Percentiles rank a stretch among this genome's conserved stretches.
Evolutionary conservation across 441 rosid genomes (phyloP).

Genomic region (Hypseocharis bilobata): DNA sequence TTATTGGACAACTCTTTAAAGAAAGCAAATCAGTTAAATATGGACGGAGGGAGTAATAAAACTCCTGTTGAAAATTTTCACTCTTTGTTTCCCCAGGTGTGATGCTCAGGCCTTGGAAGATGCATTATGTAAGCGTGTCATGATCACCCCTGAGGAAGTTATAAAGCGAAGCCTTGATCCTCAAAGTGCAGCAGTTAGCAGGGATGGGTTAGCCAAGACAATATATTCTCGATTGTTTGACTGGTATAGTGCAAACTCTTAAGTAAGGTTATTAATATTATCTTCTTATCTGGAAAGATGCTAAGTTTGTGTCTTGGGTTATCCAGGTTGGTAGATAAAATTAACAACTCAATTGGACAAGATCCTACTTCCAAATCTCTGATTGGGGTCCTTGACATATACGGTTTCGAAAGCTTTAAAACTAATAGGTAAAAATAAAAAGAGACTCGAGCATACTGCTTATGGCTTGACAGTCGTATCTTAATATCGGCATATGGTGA

Average conservation of each 20-base stretch:
- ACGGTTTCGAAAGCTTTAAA: slow-evolving; percentile 95
- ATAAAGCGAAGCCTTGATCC: slow-evolving; percentile 81
- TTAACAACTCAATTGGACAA: slow-evolving; percentile 71
- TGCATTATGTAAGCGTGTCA: slow-evolving; percentile 75
- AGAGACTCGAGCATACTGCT: not conserved
- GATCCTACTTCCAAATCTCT: slow-evolving; percentile 59
- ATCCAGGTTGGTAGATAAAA: slow-evolving; percentile 68
- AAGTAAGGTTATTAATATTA: slow-evolving; percentile 1
- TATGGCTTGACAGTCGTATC: slow-evolving; percentile 6
- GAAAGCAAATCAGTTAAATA: no score
- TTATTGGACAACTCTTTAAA: no score
- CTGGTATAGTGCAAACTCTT: slow-evolving; percentile 37
- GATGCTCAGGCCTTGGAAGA: slow-evolving; percentile 61
- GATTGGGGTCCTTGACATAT: slow-evolving; percentile 79
- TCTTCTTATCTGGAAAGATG: not conserved
- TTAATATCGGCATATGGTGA: slow-evolving; percentile 18
- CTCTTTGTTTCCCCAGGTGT: slow-evolving; percentile 40
- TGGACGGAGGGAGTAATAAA: no score
- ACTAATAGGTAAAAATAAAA: slow-evolving; percentile 56
- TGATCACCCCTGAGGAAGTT: slow-evolving; percentile 85
- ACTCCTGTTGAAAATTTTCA: no score
- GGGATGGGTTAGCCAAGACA: slow-evolving; percentile 86
- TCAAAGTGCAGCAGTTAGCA: slow-evolving; percentile 55
- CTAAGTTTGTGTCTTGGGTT: slow-evolving; percentile 19
- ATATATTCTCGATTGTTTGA: slow-evolving; percentile 68